Conservation (phyloP, 495 filamentous ascomycete species). For the Aspergillus leporis region DNA sequence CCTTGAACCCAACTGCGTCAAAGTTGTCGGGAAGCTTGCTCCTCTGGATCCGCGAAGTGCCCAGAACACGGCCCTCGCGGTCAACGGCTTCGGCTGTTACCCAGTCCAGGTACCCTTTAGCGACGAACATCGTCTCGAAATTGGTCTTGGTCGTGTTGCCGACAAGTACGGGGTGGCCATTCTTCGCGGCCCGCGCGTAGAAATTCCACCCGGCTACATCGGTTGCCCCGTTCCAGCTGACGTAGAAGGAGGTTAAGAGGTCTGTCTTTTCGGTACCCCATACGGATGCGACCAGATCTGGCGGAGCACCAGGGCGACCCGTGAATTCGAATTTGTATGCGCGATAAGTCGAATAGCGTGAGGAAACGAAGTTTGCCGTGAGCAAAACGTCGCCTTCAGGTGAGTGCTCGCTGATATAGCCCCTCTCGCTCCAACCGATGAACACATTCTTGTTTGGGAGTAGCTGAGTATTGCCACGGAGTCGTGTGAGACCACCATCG, state of each 20-base stretch:
- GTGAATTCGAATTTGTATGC: constrained; percentile 26
- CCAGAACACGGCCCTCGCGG: constrained; percentile 14
- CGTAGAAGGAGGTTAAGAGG: constrained; percentile 22
- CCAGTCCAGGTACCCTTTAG: constrained; percentile 37
- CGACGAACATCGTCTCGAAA: constrained; percentile 38
- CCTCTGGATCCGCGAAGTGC: constrained; percentile 7
- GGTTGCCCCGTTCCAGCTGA: constrained; percentile 45
- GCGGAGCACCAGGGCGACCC: constrained; percentile 22
- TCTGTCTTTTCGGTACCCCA: constrained; percentile 4
- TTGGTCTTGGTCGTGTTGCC: constrained; percentile 25
- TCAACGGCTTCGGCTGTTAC: constrained; percentile 50
- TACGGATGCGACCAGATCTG: constrained; percentile 24
- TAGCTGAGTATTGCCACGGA: constrained; percentile 54
- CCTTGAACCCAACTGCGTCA: constrained; percentile 4
- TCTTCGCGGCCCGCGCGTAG: constrained; percentile 30
- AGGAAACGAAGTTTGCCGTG: constrained; percentile 23
- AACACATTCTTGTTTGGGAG: constrained; percentile 50
- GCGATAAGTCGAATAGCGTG: constrained; percentile 26
- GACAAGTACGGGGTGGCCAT: constrained; percentile 25
- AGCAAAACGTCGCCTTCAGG: constrained; percentile 41
- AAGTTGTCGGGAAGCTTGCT: constrained; percentile 11
- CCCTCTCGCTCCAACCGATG: constrained; percentile 52
- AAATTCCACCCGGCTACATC: constrained; percentile 35
- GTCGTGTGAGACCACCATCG: constrained; percentile 42
- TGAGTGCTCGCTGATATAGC: constrained; percentile 50